Conservation (phyloP, 2,329 filamentous ascomycete species). For the Penicillium hesseltinei region DNA sequence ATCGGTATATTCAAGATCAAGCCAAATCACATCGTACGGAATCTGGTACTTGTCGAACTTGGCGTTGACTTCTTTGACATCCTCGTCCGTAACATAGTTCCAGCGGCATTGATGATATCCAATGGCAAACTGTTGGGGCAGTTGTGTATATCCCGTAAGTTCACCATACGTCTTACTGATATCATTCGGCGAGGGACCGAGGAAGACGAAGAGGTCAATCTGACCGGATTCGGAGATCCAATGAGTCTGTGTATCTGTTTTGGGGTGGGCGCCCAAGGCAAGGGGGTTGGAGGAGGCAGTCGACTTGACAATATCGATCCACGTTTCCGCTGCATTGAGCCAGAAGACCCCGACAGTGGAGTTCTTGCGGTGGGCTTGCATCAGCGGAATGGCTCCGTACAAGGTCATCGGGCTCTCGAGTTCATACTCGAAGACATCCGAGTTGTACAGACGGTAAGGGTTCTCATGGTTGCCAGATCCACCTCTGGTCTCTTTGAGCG, state of each 20-base stretch:
- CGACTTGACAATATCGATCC: slow-evolving; percentile 88
- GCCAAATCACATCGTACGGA: slow-evolving; percentile 98
- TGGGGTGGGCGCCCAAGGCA: slow-evolving; percentile 66
- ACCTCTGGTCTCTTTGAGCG: slow-evolving; percentile 82
- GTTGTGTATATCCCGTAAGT: slow-evolving; percentile 84
- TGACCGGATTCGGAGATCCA: slow-evolving; percentile 94
- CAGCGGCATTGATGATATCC: slow-evolving; percentile 97
- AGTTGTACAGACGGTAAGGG: slow-evolving; percentile 92
- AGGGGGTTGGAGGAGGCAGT: slow-evolving; percentile 73
- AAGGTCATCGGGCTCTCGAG: slow-evolving; percentile 97
- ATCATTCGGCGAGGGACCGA: slow-evolving; percentile 81
- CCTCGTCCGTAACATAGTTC: slow-evolving; percentile 97
- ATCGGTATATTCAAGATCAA: slow-evolving; percentile 96
- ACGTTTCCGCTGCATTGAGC: slow-evolving; percentile 95
- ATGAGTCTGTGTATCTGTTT: slow-evolving; percentile 81
- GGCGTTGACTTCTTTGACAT: slow-evolving; percentile 92
- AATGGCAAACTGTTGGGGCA: slow-evolving; percentile 89
- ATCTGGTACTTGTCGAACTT: slow-evolving; percentile 96
- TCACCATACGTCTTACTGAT: slow-evolving; percentile 80
- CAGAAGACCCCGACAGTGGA: slow-evolving; percentile 96
- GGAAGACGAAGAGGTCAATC: slow-evolving; percentile 89
- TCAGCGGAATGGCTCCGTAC: slow-evolving; percentile 94
- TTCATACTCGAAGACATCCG: slow-evolving; percentile 97
- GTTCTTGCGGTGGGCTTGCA: slow-evolving; percentile 93
- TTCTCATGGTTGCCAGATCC: slow-evolving; percentile 81